Evolutionary conservation across 495 filamentous ascomycete genomes (phyloP).

Genomic region (Aspergillus sclerotioniger): DNA sequence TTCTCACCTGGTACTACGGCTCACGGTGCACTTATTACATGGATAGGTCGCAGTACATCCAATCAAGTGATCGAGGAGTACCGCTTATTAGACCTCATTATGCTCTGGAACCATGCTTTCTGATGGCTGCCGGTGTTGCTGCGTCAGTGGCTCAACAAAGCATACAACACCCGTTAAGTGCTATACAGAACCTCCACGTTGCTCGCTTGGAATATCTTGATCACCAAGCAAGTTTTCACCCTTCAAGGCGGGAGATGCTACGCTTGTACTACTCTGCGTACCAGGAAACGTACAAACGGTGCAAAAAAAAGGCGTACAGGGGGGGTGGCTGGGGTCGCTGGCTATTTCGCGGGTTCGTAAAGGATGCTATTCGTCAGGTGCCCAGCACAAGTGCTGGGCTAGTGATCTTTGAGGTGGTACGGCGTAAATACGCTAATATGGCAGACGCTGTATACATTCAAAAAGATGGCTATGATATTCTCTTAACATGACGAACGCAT

Average conservation of each 20-base stretch:
- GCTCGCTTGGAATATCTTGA: slow-evolving; percentile 77
- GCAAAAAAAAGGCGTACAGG: slow-evolving; percentile 57
- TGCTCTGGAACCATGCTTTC: slow-evolving; percentile 76
- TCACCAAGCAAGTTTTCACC: slow-evolving; percentile 52
- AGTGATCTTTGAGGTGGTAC: slow-evolving; percentile 84
- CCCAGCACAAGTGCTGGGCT: slow-evolving; percentile 86
- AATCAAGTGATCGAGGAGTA: slow-evolving; percentile 33
- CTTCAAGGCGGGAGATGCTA: slow-evolving; percentile 51
- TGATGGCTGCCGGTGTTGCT: slow-evolving; percentile 72
- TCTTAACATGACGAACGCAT: slow-evolving; percentile 27
- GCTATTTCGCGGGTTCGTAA: slow-evolving; percentile 75
- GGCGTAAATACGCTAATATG: slow-evolving; percentile 71
- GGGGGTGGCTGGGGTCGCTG: slow-evolving; percentile 66
- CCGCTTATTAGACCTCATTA: slow-evolving; percentile 78
- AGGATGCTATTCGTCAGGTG: slow-evolving; percentile 73
- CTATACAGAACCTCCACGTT: slow-evolving; percentile 76
- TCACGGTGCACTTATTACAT: slow-evolving; percentile 39
- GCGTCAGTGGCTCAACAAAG: slow-evolving; percentile 75
- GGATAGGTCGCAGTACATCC: slow-evolving; percentile 18
- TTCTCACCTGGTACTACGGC: slow-evolving; percentile 76
- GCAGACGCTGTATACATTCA: slow-evolving; percentile 63
- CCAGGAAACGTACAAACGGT: slow-evolving; percentile 69
- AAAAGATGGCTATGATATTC: slow-evolving; percentile 73
- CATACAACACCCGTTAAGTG: slow-evolving; percentile 73
- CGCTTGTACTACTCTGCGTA: slow-evolving; percentile 73